These are phyloP conservation scores for Candida pini DNA, from an alignment of 805 yeast species.

Conservation along the genomic window DNA sequence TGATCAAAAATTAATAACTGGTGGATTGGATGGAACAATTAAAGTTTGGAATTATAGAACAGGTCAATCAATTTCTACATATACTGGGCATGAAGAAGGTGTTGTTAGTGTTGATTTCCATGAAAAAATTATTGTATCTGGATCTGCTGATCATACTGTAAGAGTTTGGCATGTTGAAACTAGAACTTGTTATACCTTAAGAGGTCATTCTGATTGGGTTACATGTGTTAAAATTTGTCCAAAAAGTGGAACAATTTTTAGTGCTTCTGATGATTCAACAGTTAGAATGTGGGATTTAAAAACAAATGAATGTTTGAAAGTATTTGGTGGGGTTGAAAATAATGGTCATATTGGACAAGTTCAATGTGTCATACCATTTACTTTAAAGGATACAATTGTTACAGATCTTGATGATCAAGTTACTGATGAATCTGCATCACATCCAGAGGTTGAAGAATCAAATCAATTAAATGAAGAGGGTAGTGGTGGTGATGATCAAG, in stretches of 20 bases:
- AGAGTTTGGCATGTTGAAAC: constrained; percentile 96
- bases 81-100: constrained; percentile 85
- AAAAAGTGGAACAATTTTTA: constrained; percentile 69
- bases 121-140: constrained; percentile 80
- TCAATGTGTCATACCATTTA: constrained; percentile 84
- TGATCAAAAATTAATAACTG: constrained; percentile 83
- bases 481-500: constrained; percentile 1
- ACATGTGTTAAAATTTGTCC: constrained; percentile 84
- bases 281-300: constrained; percentile 91
- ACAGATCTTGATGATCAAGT: constrained; percentile 23
- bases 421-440: constrained; percentile 9
- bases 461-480: constrained; percentile 19
- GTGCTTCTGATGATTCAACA: constrained; percentile 89
- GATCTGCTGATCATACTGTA: constrained; percentile 87
- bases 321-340: constrained; percentile 68
- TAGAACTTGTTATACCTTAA: constrained; percentile 82
- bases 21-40: constrained; percentile 85
- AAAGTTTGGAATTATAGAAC: constrained; percentile 95
- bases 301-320: constrained; percentile 70
- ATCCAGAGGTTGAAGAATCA: constrained; percentile 17
- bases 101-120: constrained; percentile 80
- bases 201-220: constrained; percentile 94
- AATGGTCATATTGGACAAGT: constrained; percentile 93
- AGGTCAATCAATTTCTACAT: constrained; percentile 90
- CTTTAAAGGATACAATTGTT: constrained; percentile 53